Base-by-base conservation (phyloP, 306 rosid species). In the Medicago ruthenica region DNA sequence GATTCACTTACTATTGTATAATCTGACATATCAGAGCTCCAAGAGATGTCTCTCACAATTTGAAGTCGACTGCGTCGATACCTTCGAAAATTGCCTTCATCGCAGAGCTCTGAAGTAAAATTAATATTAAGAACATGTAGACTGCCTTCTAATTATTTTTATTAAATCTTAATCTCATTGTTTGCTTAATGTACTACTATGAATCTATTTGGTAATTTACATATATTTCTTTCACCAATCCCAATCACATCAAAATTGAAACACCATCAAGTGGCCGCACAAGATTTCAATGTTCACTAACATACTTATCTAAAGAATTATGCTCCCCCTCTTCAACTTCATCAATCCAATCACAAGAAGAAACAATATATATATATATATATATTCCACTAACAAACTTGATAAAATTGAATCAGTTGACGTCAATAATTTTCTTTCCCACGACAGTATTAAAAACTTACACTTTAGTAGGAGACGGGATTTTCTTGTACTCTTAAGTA, bases 401-500 rank as follows among this genome's bases (percentile, higher is more conserved):
- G 54, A 59, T 68, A 45, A 81, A 70, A 53, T 53, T 27, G 9
- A 73, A 76, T 20, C 31, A 40, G 31, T 68, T 78, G 6, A 65
- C 45, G 72, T 57, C 79, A 67, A 53, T 31, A 79, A 73, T 48
- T 20, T 47, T 8, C 42, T 47, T 37, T 57, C 34, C 58, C 50
- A 60, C 15, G 40, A 41, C 14, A 53, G 62, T 75, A 50, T 22
- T 54, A 71, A 53, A 40, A 63, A 79, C 99, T 86, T 87, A 92
- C 99, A 86, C 90, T 92, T 96, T 96, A 73, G 87, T 80, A 78
- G 90, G 86, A 62, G 85, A 77, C 39, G 88, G 75, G 76, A 83
- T 61, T 87, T 71, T 96, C 90, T 79, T 89, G 80, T 90, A 90
- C 69, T 92, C 98, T 40, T n/a, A 92, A 85, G 87, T 85, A 96